Evolutionary conservation across 495 filamentous ascomycete genomes (phyloP), one percentile per base, ranked within the genome.

Genomic region (Jackrogersella minutella): DNA sequence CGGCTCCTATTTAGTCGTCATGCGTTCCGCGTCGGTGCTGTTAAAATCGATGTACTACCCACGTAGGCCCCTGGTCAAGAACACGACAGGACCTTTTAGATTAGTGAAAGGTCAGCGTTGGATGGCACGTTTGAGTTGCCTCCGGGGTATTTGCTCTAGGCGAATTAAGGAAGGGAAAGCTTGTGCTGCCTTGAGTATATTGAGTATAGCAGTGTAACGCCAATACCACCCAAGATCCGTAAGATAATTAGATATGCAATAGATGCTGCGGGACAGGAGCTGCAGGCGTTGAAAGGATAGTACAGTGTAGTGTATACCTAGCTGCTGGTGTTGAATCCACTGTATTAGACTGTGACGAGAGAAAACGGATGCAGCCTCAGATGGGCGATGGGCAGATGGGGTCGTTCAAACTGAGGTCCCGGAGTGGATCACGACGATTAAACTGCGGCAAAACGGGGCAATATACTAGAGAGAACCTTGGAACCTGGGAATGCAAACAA

Each of bases 41-140:
- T 69, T 61, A 36, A 64, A 60, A 50, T 64, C 28, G 19, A 63
- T 56, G 66, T 60, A 61, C 55, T 53, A 64, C 66, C 60, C 55
- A 64, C 60, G 55, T 47, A 59, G 39, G 19, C 21, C 64, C 52
- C 62, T 57, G 43, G 54, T 66, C 33, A 28, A 66, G 60, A 61
- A 66, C 41, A 55, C 63, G 57, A 66, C 40, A 66, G 54, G 47
- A 66, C 47, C 24, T 46, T n/a, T 30, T 37, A 57, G 62, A 58
- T 58, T 53, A 58, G 54, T 59, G 54, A 46, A n/a, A 51, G 34
- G 22, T 22, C 17, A 57, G 54, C 31, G 41, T 60, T 60, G 41
- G 55, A 60, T 66, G 49, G 55, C 33, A 41, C 13, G 39, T 60
- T 53, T 36, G 33, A 34, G 31, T 66, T 19, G 50, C 63, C 41